These are phyloP conservation scores for Fusarium dimerum DNA, from an alignment of 2,329 filamentous ascomycete species.

Conservation along the genomic window DNA sequence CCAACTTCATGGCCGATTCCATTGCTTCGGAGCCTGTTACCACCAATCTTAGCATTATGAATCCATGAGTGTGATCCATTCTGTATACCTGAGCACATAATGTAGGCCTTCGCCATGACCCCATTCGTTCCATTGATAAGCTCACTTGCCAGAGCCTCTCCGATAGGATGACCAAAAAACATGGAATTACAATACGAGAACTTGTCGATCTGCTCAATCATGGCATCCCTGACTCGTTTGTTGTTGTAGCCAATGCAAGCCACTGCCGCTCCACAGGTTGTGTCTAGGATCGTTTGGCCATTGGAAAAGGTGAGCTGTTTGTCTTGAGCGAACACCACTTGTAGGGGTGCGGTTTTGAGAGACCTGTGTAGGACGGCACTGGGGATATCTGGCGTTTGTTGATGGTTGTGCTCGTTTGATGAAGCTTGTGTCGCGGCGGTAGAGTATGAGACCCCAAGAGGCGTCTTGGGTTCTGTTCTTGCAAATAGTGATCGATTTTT, in stretches of 20 bases:
- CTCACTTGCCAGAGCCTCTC: conserved; percentile 22
- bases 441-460: no score
- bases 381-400: no score
- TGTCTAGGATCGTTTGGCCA: no score
- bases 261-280: conserved; percentile 18
- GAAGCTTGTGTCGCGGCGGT: no score
- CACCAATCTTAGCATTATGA: neutral
- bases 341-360: no score
- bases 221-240: conserved; percentile 18
- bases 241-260: conserved; percentile 21
- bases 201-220: conserved; percentile 21
- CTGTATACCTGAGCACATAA: conserved; percentile 37
- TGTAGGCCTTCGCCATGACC: conserved; percentile 36
- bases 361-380: no score
- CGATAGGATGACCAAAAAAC: conserved; percentile 21
- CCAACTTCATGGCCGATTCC: conserved; percentile 48
- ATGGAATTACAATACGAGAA: conserved; percentile 20
- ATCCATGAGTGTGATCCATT: neutral
- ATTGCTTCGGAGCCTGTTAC: conserved; percentile 48
- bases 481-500: no score
- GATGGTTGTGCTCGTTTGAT: no score
- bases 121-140: conserved; percentile 34
- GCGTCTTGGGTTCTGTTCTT: no score
- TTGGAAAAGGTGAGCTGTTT: no score
- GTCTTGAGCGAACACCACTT: no score